Base-by-base conservation (phyloP, 148 eudicot genomes). In the Salicornia ramosissima region DNA sequence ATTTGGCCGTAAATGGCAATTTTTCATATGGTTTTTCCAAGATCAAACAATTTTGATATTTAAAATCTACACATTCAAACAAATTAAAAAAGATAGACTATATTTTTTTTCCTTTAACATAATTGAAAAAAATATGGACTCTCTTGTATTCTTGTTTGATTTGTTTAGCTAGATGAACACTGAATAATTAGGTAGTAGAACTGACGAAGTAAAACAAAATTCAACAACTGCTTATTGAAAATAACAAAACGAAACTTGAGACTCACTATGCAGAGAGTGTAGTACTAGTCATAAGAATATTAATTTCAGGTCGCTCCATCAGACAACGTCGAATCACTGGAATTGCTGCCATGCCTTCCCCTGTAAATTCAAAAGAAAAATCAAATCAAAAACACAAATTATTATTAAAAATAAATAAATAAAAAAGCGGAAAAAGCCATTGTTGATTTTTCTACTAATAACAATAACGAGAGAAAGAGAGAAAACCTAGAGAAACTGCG, bases 261-360 rank as follows among this genome's bases (percentile, higher is more conserved):
- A 59, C 98, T 90, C 66, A 92, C 98, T 88, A 93, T 65, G 95
- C 95, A 42, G 96, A 86, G 25, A 77, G 24, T n/a, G 89, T 86
- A 0, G 96, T 83, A 0, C 96, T 85, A 5, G 98, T 93, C 96
- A 93, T 90, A 61, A 93, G 83, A 65, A 93, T 81, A 45, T 78
- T 90, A 9, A 93, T 69, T 56, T 93, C 89, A 8, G 98, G 96
- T 70, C 90, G 83, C 58, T 81, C 83, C 26, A 70, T 64, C 28
- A 90, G 66, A 70, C 92, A 93, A 5, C 84, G 80, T 47, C 71
- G 82, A 61, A 93, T 85, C 79, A 93, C 83, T 13, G 94, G 95
- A 70, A 93, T 79, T 16, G 90, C 98, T 19, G 95, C 85, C 84
- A 90, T 78, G 36, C 98, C 96, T 78, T 93, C 98, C 28, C 98